phyloP scores from a whole-genome alignment of 1,139 yeast species.

The Blastobotrys ciferrii region DNA sequence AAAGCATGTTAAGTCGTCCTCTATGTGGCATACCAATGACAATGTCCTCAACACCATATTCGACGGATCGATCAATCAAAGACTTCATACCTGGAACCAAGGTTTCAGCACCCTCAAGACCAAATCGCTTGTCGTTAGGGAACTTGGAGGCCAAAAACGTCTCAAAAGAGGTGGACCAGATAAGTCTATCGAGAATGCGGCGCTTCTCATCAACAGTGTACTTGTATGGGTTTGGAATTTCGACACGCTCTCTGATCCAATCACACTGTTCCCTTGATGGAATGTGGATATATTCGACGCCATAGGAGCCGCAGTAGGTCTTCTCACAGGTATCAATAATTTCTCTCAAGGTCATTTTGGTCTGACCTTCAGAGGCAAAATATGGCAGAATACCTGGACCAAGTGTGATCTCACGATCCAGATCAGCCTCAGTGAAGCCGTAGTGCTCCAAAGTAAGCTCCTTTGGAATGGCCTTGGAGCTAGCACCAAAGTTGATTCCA shows the following conservation, averaged over 20 bases:
- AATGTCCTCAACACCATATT: conserved; percentile 88
- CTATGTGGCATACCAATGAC: conserved; percentile 99
- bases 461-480: conserved; percentile 62
- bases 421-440: conserved; percentile 83
- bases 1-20: conserved; percentile 96
- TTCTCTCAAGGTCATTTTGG: conserved; percentile 68
- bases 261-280: conserved; percentile 95
- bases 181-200: conserved; percentile 91
- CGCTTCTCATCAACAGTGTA: conserved; percentile 88
- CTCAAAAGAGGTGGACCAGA: conserved; percentile 96
- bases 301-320: conserved; percentile 84
- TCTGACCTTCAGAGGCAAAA: conserved; percentile 65
- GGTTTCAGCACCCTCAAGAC: conserved; percentile 97
- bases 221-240: conserved; percentile 84
- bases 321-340: conserved; percentile 75
- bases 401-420: conserved; percentile 77
- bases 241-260: conserved; percentile 96
- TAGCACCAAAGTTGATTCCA: conserved; percentile 73
- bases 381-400: conserved; percentile 98
- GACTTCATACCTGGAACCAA: conserved; percentile 97
- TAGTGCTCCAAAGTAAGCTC: conserved; percentile 91
- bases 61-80: conserved; percentile 89
- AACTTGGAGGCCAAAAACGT: conserved; percentile 88
- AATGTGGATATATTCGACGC: conserved; percentile 94
- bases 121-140: conserved; percentile 98